These are phyloP conservation scores for Russula sp. DNA, from an alignment of 768 basidiomycete genomes.

Conservation along the genomic window DNA sequence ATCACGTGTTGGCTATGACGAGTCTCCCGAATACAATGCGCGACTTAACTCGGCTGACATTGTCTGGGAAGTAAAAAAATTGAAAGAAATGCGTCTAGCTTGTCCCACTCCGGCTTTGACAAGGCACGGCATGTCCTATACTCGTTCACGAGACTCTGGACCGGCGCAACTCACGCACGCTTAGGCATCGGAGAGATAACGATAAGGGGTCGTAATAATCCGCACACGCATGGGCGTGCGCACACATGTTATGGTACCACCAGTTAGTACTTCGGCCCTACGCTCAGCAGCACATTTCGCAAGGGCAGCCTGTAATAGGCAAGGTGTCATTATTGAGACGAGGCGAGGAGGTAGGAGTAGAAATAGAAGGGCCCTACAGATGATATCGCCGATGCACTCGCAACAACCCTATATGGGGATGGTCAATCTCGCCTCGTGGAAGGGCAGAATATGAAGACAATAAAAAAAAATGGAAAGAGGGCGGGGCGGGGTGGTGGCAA, in stretches of 20 bases:
- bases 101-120: no score
- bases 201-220: background rate
- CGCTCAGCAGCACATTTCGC: conserved; percentile 56
- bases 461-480: background rate
- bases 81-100: no score
- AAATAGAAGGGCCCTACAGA: conserved; percentile 44
- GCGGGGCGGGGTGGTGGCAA: background rate
- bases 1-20: no score
- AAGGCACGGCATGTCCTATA: no score
- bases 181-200: no score
- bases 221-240: background rate
- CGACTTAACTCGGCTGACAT: no score
- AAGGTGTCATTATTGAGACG: conserved; percentile 6
- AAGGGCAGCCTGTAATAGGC: conserved; percentile 56
- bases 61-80: no score
- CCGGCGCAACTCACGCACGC: no score
- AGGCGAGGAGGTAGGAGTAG: background rate
- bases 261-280: no score
- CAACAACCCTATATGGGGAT: conserved; percentile 49
- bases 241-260: background rate
- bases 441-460: background rate
- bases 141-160: no score
- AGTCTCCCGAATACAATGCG: no score
- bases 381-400: conserved; percentile 62
- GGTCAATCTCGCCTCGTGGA: background rate